Evolutionary conservation across 1,139 yeast genomes (phyloP).

Genomic region (Blastobotrys arbuscula): DNA sequence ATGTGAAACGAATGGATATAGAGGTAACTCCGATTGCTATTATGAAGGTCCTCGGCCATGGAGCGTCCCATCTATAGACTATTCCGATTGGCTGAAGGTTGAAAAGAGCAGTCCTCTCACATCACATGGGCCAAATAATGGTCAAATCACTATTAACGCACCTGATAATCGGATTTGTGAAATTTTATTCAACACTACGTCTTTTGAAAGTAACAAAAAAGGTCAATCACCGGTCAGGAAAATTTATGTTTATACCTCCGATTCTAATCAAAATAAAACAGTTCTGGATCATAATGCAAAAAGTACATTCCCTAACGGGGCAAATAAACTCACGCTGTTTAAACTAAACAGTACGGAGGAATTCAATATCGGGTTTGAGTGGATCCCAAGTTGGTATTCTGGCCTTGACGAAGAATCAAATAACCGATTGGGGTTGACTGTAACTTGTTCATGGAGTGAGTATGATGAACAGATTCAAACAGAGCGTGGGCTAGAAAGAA

Average conservation of each 20-base stretch:
- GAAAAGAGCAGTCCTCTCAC: slow-evolving; percentile 7
- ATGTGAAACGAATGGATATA: slow-evolving; percentile 43
- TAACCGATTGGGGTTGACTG: slow-evolving; percentile 44
- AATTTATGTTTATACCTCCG: slow-evolving; percentile 44
- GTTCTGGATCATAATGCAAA: slow-evolving; percentile 17
- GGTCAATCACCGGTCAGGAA: slow-evolving; percentile 55
- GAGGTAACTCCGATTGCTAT: slow-evolving; percentile 46
- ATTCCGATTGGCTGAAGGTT: slow-evolving; percentile 37
- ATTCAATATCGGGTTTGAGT: slow-evolving; percentile 62
- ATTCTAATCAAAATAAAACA: background rate
- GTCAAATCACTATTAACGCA: slow-evolving; percentile 54
- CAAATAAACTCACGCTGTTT: slow-evolving; percentile 55
- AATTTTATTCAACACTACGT: slow-evolving; percentile 48
- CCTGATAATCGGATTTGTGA: slow-evolving; percentile 61
- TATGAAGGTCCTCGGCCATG: slow-evolving; percentile 54
- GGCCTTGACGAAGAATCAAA: slow-evolving; percentile 35
- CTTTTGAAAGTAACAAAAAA: slow-evolving; percentile 30
- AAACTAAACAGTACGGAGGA: slow-evolving; percentile 54
- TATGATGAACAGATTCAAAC: slow-evolving; percentile 42
- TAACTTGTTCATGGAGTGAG: slow-evolving; percentile 74
- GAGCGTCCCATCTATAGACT: slow-evolving; percentile 36
- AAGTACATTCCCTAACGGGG: slow-evolving; percentile 41
- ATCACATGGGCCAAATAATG: slow-evolving; percentile 51
- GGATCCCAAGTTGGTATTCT: slow-evolving; percentile 66
- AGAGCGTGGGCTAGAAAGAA: slow-evolving; percentile 32